These are phyloP conservation scores for Dryas octopetala DNA, from an alignment of 306 rosid genomes.

Conservation along the genomic window DNA sequence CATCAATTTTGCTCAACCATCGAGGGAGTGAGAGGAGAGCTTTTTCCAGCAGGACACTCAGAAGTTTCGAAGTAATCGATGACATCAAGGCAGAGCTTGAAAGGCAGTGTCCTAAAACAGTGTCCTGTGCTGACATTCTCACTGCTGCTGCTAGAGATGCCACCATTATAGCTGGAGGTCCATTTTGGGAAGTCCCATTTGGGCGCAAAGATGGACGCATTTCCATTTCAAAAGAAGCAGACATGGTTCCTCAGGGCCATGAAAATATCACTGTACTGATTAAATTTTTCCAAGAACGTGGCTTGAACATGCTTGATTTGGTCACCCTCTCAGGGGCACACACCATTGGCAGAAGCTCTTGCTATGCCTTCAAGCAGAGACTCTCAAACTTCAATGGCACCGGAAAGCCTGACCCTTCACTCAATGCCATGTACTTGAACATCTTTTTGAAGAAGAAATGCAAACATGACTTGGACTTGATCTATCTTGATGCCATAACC, in stretches of 20 bases:
- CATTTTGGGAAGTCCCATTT: constrained; percentile 89
- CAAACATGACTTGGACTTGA: constrained; percentile 35
- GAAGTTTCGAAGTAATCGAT: constrained; percentile 71
- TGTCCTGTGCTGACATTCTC: constrained; percentile 86
- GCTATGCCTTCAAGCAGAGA: constrained; percentile 51
- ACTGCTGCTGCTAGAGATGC: constrained; percentile 89
- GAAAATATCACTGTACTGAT: constrained; percentile 66
- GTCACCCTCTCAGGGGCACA: constrained; percentile 87
- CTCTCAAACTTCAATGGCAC: constrained; percentile 55
- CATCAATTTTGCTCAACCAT: constrained; percentile 61
- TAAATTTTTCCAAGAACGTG: constrained; percentile 39
- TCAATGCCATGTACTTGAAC: constrained; percentile 47
- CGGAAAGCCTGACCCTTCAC: constrained; percentile 61
- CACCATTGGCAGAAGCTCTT: constrained; percentile 75
- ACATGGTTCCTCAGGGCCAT: constrained; percentile 71
- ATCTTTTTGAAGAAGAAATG: constrained; percentile 54
- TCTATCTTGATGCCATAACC: constrained; percentile 61
- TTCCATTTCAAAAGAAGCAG: constrained; percentile 65
- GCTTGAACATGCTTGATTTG: constrained; percentile 69
- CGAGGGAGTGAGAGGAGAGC: constrained; percentile 64
- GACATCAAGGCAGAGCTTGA: constrained; percentile 69
- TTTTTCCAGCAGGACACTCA: constrained; percentile 55
- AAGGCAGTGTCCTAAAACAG: constrained; percentile 66
- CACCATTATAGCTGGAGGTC: constrained; percentile 75
- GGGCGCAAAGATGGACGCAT: constrained; percentile 73